phyloP scores from a whole-genome alignment of 1,284 basidiomycete genomes.

The Ganoderma multipileum region DNA sequence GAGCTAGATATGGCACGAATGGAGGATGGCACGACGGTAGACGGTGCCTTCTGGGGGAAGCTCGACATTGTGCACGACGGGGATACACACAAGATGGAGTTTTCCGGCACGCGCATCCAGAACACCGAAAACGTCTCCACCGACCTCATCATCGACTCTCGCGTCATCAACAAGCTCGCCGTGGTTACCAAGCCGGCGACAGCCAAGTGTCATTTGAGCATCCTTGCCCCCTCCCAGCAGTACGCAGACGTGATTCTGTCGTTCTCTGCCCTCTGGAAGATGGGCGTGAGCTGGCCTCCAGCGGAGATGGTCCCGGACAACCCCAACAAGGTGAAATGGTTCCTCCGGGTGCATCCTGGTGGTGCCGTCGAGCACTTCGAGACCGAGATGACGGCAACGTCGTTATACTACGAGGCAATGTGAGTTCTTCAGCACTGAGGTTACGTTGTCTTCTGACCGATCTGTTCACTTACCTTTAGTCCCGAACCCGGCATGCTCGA shows the following conservation, averaged over 20 bases:
- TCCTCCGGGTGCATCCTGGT: slow-evolving; percentile 78
- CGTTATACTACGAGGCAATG: slow-evolving; percentile 81
- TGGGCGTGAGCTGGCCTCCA: slow-evolving; percentile 76
- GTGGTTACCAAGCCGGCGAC: slow-evolving; percentile 72
- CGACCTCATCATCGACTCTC: slow-evolving; percentile 76
- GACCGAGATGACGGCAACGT: slow-evolving; percentile 75
- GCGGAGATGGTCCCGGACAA: slow-evolving; percentile 67
- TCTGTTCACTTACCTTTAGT: slow-evolving; percentile 44
- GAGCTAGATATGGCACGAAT: slow-evolving; percentile 87
- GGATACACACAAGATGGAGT: slow-evolving; percentile 79
- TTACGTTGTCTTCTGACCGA: slow-evolving; percentile 3
- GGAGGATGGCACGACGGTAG: slow-evolving; percentile 85
- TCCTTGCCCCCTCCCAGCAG: slow-evolving; percentile 71
- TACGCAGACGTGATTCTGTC: slow-evolving; percentile 79
- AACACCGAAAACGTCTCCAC: slow-evolving; percentile 65
- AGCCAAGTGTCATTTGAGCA: slow-evolving; percentile 76
- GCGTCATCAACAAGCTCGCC: slow-evolving; percentile 75
- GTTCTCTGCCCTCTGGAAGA: slow-evolving; percentile 73
- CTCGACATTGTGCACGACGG: slow-evolving; percentile 79
- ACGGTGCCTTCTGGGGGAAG: slow-evolving; percentile 85
- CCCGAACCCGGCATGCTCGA: slow-evolving; percentile 77
- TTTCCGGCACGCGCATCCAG: slow-evolving; percentile 72
- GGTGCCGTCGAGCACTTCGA: slow-evolving; percentile 84
- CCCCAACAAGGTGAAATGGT: slow-evolving; percentile 72
- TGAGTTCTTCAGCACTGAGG: slow-evolving; percentile 43